Conservation (phyloP, 1,284 basidiomycete genomes). For the Stygiomarasmius scandens region DNA sequence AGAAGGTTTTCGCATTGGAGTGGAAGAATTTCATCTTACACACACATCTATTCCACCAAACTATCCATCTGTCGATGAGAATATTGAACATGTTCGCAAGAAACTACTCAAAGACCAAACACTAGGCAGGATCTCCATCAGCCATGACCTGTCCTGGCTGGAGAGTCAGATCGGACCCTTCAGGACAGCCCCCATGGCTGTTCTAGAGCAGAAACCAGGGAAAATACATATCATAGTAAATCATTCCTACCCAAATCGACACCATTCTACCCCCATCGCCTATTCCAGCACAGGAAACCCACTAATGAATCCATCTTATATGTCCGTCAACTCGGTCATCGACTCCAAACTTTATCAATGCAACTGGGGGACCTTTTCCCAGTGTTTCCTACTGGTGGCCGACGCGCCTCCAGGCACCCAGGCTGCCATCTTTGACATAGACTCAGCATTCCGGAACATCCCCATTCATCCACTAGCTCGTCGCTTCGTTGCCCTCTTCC, state of each 20-base stretch:
- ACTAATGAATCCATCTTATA: background rate
- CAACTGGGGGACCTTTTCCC: slow-evolving; percentile 33
- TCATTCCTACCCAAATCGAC: too few relatives aligned
- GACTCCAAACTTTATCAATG: slow-evolving; percentile 22
- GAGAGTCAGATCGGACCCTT: slow-evolving; percentile 2
- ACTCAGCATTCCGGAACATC: slow-evolving; percentile 24
- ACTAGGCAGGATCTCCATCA: background rate
- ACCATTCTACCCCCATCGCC: too few relatives aligned
- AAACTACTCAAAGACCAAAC: slow-evolving; percentile 5
- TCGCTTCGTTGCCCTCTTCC: slow-evolving; percentile 15
- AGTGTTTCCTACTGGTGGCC: slow-evolving; percentile 9
- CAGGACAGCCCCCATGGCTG: slow-evolving; percentile 5
- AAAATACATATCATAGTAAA: background rate
- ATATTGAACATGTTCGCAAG: background rate
- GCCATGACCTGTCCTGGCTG: background rate
- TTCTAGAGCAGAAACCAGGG: background rate
- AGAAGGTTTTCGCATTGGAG: slow-evolving; percentile 5
- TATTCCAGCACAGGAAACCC: too few relatives aligned
- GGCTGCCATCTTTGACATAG: slow-evolving; percentile 26
- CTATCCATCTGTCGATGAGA: slow-evolving; percentile 3
- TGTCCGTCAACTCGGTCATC: slow-evolving; percentile 31
- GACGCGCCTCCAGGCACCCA: slow-evolving; percentile 22
- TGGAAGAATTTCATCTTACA: background rate
- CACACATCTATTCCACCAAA: background rate
- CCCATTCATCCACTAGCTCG: slow-evolving; percentile 22